Base-by-base conservation (phyloP, 768 basidiomycete species). In the Phaeotremella skinneri region DNA sequence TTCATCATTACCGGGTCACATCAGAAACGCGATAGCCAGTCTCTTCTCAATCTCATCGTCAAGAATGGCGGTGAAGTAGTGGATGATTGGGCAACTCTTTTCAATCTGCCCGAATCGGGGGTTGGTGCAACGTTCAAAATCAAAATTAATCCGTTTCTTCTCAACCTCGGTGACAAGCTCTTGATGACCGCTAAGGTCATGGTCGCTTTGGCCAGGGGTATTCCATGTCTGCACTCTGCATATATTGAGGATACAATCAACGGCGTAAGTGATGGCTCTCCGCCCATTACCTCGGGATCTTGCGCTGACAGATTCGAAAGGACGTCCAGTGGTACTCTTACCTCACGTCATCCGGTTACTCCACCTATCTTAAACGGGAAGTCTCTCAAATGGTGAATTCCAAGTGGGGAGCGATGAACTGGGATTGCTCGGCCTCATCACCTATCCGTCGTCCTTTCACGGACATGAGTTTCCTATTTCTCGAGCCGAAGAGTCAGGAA, bases 141-240 rank as follows among this genome's bases (percentile, higher is more conserved):
- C 23, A 41, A 32, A 11, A 50, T 39, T 2, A 45, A 56, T 0
- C 66, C 69, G 4, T 70, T 65, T 43, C 17, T 67, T 20, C 16
- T 68, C 17, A 29, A 55, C 13, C n/a, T 34, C 9, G 62, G 61
- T 34, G 45, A 17, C 6, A 27, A 59, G 11, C n/a, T 49, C 2
- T 21, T 50, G 30, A 63, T 84, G 56, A 91, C 89, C 64, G 83
- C 87, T 9, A 93, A 92, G 75, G 91, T 83, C 68, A 79, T 94
- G 53, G 81, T 86, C 2, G 88, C 90, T 4, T 82, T 97, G 31
- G 90, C 89, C 0, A 79, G 91, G 39, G 91, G 91, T 11, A 85
- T 96, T 52, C 92, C 92, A 2, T 91, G 89, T 64, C 68, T 96
- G 11, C 82, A 81, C 1, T 73, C 81, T 4, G 77, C 80, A 11